A percentile compares a stretch with the other conserved stretches of the same genome.
Conservation (phyloP, 164 flowering plant species). For the grape (Vitis vinifera) region DNA sequence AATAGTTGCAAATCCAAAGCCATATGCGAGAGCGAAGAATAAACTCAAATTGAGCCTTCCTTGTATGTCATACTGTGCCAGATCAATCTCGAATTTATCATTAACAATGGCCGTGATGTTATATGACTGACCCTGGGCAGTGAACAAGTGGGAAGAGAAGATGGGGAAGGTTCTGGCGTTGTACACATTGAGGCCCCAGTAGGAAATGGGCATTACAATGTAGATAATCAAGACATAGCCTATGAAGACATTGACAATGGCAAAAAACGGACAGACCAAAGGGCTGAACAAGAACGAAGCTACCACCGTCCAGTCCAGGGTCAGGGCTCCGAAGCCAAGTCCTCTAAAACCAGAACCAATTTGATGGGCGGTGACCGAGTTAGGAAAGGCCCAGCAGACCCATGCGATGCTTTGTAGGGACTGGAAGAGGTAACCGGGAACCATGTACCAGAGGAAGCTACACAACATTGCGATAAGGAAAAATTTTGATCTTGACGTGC, state of each 20-base stretch:
- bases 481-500: constrained; percentile 13
- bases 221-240: constrained; percentile 7
- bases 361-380: constrained; percentile 19
- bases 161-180: constrained; percentile 12
- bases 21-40: constrained; percentile 57
- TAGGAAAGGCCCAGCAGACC: constrained; percentile 18
- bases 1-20: constrained; percentile 60
- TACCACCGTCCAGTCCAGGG: constrained; percentile 16
- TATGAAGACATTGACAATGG: constrained; percentile 14
- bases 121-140: constrained; percentile 31
- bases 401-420: constrained; percentile 13
- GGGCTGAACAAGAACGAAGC: constrained; percentile 19
- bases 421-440: constrained; percentile 17
- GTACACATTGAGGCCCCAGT: constrained; percentile 19
- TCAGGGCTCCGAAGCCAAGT: constrained; percentile 13
- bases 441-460: constrained; percentile 11
- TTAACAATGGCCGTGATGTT: constrained; percentile 46
- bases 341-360: constrained; percentile 17
- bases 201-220: constrained; percentile 6
- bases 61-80: constrained; percentile 25
- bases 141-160: constrained; percentile 29
- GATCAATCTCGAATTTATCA: constrained; percentile 44
- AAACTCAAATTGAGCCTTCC: constrained; percentile 46
- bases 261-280: constrained; percentile 15
- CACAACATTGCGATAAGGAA: constrained; percentile 15